phyloP scores from a whole-genome alignment of 1,284 basidiomycete species.

The Cutaneotrichosporon mucoides region DNA sequence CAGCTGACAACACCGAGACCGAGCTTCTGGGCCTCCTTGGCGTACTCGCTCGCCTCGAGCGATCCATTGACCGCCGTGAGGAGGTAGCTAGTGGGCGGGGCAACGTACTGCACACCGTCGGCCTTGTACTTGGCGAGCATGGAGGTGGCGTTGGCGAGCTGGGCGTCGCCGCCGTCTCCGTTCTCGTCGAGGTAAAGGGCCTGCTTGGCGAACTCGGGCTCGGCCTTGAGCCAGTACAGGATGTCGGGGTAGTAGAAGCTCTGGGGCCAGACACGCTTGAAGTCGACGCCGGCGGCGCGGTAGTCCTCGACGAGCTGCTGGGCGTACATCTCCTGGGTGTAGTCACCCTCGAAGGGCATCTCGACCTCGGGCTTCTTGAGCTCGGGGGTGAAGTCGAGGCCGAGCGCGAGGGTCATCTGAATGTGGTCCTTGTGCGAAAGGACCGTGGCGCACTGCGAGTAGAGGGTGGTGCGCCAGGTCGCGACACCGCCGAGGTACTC shows the following conservation, averaged over 20 bases:
- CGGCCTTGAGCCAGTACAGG: constrained; percentile 16
- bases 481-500: constrained; percentile 13
- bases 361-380: constrained; percentile 19
- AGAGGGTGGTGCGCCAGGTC: constrained; percentile 15
- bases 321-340: constrained; percentile 19
- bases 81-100: constrained; percentile 18
- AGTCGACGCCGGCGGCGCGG: constrained; percentile 7
- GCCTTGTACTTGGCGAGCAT: constrained; percentile 6
- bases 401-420: constrained; percentile 14
- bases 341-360: constrained; percentile 22
- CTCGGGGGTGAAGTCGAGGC: constrained; percentile 20
- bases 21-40: constrained; percentile 13
- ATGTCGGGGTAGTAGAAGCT: constrained; percentile 20
- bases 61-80: constrained; percentile 10
- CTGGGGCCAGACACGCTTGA: constrained; percentile 18
- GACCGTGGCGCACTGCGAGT: constrained; percentile 20
- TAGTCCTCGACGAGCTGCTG: constrained; percentile 19
- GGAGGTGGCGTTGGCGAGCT: constrained; percentile 4
- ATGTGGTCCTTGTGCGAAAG: constrained; percentile 20
- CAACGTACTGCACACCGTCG: constrained; percentile 17
- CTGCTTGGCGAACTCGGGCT: constrained; percentile 18
- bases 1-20: constrained; percentile 19
- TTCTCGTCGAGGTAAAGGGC: constrained; percentile 20
- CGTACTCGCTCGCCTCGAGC: constrained; percentile 19
- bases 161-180: constrained; percentile 1